A percentile compares a stretch with the other conserved stretches of the same genome.
phyloP scores from a whole-genome alignment of 1,284 basidiomycete species.

The Porogramme epimiltina region DNA sequence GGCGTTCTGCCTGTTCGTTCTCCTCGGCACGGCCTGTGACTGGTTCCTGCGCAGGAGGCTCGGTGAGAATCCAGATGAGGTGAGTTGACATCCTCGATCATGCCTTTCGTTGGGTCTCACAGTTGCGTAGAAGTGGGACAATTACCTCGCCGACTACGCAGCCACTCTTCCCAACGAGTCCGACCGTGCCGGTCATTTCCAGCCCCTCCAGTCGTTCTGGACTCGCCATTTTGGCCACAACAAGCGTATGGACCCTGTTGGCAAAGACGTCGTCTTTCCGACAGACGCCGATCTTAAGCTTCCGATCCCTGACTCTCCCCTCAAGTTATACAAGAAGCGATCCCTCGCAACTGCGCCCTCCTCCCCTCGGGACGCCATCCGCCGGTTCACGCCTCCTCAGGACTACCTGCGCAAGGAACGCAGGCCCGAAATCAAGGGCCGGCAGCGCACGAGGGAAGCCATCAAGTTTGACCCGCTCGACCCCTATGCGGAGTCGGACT shows the following conservation, averaged over 20 bases:
- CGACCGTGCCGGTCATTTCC: slow-evolving; percentile 43
- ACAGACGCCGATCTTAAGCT: slow-evolving; percentile 31
- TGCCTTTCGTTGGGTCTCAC: neutral
- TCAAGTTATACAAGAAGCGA: slow-evolving; percentile 26
- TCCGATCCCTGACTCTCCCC: slow-evolving; percentile 22
- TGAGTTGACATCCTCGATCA: slow-evolving; percentile 28
- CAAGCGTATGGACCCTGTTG: slow-evolving; percentile 17
- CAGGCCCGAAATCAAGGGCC: slow-evolving; percentile 19
- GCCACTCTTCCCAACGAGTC: slow-evolving; percentile 45
- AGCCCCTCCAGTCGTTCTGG: slow-evolving; percentile 54
- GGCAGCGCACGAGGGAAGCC: slow-evolving; percentile 39
- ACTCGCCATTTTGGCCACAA: slow-evolving; percentile 42
- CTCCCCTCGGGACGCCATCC: neutral
- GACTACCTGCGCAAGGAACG: slow-evolving; percentile 29
- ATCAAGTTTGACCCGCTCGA: slow-evolving; percentile 51
- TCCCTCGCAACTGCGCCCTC: slow-evolving; percentile 11
- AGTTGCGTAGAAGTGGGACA: slow-evolving; percentile 62
- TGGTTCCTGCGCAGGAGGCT: slow-evolving; percentile 56
- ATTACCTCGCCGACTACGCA: slow-evolving; percentile 61
- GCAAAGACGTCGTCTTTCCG: slow-evolving; percentile 32
- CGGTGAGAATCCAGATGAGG: slow-evolving; percentile 71
- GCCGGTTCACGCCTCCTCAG: slow-evolving; percentile 18
- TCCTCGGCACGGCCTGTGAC: slow-evolving; percentile 48
- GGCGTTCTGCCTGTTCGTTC: slow-evolving; percentile 54
- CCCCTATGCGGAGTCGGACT: slow-evolving; percentile 37